These are phyloP conservation scores for Wallacemonas sp. DNA, from an alignment of 208 protist species.

Conservation along the genomic window DNA sequence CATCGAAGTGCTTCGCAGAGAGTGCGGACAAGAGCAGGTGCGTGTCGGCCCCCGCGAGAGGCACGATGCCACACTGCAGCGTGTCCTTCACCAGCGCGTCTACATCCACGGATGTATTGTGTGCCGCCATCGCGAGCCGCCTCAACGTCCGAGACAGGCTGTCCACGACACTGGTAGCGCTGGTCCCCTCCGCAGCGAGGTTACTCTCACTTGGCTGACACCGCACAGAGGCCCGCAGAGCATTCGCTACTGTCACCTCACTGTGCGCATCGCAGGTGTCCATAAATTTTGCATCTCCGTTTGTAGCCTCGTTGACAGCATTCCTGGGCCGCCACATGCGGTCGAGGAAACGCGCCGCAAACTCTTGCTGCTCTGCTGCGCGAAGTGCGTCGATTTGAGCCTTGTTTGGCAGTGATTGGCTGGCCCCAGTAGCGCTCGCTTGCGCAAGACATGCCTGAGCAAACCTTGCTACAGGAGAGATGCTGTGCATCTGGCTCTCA, in stretches of 20 bases:
- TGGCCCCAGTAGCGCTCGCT: conserved; percentile 1
- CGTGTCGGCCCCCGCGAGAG: not conserved
- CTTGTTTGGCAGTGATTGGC: not conserved
- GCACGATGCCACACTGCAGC: not conserved
- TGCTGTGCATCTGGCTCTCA: not conserved
- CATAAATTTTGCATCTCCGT: no score
- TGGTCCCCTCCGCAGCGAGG: no score
- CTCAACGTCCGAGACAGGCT: not conserved
- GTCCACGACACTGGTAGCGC: not conserved
- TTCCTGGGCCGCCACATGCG: not conserved
- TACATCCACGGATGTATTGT: not conserved
- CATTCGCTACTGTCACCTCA: not conserved
- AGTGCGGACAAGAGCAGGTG: not conserved
- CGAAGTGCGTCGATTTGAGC: not conserved
- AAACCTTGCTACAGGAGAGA: not conserved
- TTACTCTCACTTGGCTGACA: no score
- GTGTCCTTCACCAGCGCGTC: not conserved
- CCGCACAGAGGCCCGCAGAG: no score
- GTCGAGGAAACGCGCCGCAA: not conserved
- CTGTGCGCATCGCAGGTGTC: not conserved
- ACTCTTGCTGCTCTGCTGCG: not conserved
- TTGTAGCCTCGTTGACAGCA: no score
- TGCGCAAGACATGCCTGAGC: conserved; percentile 22
- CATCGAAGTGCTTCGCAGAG: not conserved
- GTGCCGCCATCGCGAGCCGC: not conserved